Conservation (phyloP, 148 eudicot species). For the Rhododendron mucronatum region DNA sequence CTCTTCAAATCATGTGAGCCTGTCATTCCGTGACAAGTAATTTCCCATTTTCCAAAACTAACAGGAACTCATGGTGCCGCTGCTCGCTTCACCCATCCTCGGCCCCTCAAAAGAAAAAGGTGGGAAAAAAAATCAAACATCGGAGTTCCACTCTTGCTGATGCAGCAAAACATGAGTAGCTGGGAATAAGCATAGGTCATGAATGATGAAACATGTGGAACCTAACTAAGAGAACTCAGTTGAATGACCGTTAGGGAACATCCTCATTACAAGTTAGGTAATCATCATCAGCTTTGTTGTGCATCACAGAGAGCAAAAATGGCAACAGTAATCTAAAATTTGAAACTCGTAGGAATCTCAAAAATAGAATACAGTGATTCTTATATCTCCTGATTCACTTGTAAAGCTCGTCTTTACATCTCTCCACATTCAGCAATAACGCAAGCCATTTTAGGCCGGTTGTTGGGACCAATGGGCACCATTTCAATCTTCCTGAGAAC, state of each 20-base stretch:
- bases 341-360: background rate
- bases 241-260: background rate
- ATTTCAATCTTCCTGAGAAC: slow-evolving; percentile 92
- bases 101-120: background rate
- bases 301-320: background rate
- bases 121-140: background rate
- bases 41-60: background rate
- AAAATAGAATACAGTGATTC: background rate
- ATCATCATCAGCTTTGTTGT: background rate
- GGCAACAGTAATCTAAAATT: background rate
- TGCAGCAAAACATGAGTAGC: background rate
- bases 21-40: background rate
- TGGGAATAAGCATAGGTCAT: background rate
- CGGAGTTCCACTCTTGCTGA: background rate
- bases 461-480: slow-evolving; percentile 81
- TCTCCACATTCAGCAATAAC: slow-evolving; percentile 91
- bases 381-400: background rate
- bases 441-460: slow-evolving; percentile 79
- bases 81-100: background rate
- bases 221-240: background rate
- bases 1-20: background rate
- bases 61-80: background rate
- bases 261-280: background rate
- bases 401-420: slow-evolving; percentile 35
- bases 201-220: background rate